phyloP scores from a whole-genome alignment of 148 eudicot genomes.

The Bassia scoparia region DNA sequence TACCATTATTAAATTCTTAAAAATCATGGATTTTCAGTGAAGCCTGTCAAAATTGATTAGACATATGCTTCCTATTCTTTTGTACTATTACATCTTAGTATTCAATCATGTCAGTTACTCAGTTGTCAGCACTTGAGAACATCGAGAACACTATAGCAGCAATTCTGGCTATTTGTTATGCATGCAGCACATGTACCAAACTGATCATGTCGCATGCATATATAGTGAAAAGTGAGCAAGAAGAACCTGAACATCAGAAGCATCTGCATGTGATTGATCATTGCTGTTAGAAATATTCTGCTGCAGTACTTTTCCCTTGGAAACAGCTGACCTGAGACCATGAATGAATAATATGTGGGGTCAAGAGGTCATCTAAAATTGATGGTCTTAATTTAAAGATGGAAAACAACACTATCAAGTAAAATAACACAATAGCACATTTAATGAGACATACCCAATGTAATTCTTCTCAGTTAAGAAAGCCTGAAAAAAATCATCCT shows the following conservation, averaged over 20 bases:
- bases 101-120: not conserved
- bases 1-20: too few species aligned
- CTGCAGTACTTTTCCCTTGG: constrained; percentile 50
- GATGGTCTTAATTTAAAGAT: not conserved
- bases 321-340: constrained; percentile 47
- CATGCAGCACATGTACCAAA: constrained; percentile 6
- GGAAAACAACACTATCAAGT: not conserved
- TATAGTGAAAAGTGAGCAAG: not conserved
- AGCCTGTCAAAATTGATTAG: not conserved
- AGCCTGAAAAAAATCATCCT: constrained; percentile 67
- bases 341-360: not conserved
- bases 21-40: not conserved
- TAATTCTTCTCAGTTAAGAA: constrained; percentile 55
- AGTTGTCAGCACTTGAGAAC: too few species aligned
- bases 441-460: constrained; percentile 45
- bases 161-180: not conserved
- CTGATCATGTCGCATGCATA: not conserved
- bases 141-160: not conserved
- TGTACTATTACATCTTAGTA: not conserved
- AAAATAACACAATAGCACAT: not conserved
- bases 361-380: not conserved
- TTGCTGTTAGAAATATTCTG: constrained; percentile 31
- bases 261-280: constrained; percentile 28
- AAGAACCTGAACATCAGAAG: constrained; percentile 42
- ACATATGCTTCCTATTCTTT: not conserved